phyloP scores from a whole-genome alignment of 352 stramenopile species.

The Pythium vanterpoolii region DNA sequence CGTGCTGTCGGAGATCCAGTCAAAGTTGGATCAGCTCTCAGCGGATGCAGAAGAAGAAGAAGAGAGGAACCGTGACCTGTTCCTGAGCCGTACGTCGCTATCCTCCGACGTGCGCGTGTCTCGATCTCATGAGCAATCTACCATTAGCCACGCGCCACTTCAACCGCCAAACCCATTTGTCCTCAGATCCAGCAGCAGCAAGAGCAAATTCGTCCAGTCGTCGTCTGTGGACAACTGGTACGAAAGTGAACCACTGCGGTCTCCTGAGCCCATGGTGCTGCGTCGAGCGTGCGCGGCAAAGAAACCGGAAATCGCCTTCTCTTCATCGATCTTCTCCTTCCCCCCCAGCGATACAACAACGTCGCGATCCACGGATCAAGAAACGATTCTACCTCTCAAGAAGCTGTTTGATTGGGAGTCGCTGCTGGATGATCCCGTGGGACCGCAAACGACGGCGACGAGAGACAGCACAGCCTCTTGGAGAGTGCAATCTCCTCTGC shows the following conservation, averaged over 20 bases:
- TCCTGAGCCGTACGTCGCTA: conserved; percentile 4
- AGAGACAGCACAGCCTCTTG: not conserved
- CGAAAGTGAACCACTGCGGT: conserved; percentile 16
- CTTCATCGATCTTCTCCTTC: conserved; percentile 26
- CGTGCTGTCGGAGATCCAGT: conserved; percentile 23
- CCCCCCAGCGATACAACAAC: not conserved
- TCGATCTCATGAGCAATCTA: not conserved
- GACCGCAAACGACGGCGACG: not conserved
- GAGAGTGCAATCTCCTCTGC: not conserved
- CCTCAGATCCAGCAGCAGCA: not conserved
- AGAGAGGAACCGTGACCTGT: conserved; percentile 6
- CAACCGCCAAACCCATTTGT: not conserved
- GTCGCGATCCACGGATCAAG: not conserved
- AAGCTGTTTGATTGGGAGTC: conserved; percentile 57
- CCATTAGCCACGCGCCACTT: not conserved
- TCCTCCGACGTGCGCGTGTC: not conserved
- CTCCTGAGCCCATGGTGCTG: conserved; percentile 26
- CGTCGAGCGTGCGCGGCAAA: conserved; percentile 7
- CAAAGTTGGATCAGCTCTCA: conserved; percentile 18
- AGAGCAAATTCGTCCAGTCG: not conserved
- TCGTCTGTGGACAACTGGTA: not conserved
- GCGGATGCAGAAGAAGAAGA: conserved; percentile 20
- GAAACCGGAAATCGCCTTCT: conserved; percentile 23
- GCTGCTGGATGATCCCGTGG: conserved; percentile 28
- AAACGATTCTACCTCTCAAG: not conserved